Base-by-base conservation (phyloP, 2,329 filamentous ascomycete genomes). In the Ascochyta clinopodiicola region DNA sequence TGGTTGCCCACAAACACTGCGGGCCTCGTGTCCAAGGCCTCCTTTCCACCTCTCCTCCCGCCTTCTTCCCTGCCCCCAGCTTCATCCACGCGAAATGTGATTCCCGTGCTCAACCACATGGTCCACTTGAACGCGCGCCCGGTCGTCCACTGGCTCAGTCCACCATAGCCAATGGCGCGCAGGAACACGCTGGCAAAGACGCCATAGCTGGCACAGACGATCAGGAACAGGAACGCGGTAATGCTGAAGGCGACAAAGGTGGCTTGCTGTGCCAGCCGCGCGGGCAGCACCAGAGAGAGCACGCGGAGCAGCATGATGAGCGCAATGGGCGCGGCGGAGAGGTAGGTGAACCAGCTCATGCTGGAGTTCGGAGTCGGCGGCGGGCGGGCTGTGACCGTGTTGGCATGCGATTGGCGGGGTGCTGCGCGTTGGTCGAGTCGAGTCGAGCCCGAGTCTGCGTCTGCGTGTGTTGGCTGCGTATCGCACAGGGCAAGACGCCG, bases 1-100 rank as follows among this genome's bases (percentile, higher is more conserved):
- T 99, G 95, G 78, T 98, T 98, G 36, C 90, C 90, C 65, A 99
- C 83, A 70, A 99, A 93, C 53, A 99, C 90, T 53, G 91, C 93
- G 0, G 95, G 95, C 46, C 94, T 81, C 9, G 61, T 69, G 40
- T 54, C 47, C 55, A 74, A 56, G 27, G 70, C 72, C 43, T 75
- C 74, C 44, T 70, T 67, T 13, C 72, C 73, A 7, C 67, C 65
- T 40, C 63, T 67, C 24, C 69, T 32, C 12, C 70, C 69, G 2
- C 67, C 68, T 39, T 70, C 69, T 27, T 64, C 59, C 64, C 65
- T 69, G 8, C 52, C 46, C 38, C 69, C 67, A 27, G 66, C 69
- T 22, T 71, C 70, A 39, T 88, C 83, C 44, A 96, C 78, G 59
- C 82, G 77, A 73, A 98, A 97, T 56, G 82, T 84, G 44, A 97